phyloP scores from a whole-genome alignment of 2,329 filamentous ascomycete species.

The Raffaelea arxii region DNA sequence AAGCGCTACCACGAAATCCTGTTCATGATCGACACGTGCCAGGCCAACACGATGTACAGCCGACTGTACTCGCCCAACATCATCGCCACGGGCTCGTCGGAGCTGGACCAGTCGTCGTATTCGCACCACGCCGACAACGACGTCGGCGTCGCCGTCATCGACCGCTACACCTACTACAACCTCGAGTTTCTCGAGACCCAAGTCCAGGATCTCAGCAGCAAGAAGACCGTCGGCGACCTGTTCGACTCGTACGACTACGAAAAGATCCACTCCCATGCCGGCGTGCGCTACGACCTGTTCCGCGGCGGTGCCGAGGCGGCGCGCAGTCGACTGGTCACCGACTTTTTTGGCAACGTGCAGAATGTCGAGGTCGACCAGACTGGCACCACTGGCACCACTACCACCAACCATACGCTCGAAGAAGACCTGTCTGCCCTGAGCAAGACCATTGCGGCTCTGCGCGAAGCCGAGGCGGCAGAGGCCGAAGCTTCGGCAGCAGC shows the following conservation, averaged over 20 bases:
- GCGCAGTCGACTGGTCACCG: constrained; percentile 73
- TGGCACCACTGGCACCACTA: constrained; percentile 10
- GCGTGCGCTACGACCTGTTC: constrained; percentile 93
- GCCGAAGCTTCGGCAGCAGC: not conserved
- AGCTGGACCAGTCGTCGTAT: constrained; percentile 93
- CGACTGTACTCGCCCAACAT: constrained; percentile 98
- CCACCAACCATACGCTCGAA: constrained; percentile 47
- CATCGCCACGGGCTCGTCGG: constrained; percentile 91
- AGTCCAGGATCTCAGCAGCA: constrained; percentile 74
- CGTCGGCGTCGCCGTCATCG: constrained; percentile 94
- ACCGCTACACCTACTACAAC: constrained; percentile 97
- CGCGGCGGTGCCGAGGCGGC: constrained; percentile 70
- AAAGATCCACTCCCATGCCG: constrained; percentile 89
- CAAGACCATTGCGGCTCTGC: constrained; percentile 49
- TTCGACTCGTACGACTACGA: constrained; percentile 94
- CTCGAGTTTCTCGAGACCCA: constrained; percentile 91
- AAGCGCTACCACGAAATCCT: constrained; percentile 96
- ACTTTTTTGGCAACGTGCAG: constrained; percentile 98
- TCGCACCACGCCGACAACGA: constrained; percentile 97
- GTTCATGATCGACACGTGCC: constrained; percentile 99
- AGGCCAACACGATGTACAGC: constrained; percentile 98
- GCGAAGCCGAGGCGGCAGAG: constrained; percentile 12
- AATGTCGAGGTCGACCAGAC: constrained; percentile 79
- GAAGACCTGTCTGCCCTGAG: constrained; percentile 74
- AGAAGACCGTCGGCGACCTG: constrained; percentile 83